These are phyloP conservation scores for Chlorencoelia australis DNA, from an alignment of 2,329 filamentous ascomycete species.

Conservation along the genomic window DNA sequence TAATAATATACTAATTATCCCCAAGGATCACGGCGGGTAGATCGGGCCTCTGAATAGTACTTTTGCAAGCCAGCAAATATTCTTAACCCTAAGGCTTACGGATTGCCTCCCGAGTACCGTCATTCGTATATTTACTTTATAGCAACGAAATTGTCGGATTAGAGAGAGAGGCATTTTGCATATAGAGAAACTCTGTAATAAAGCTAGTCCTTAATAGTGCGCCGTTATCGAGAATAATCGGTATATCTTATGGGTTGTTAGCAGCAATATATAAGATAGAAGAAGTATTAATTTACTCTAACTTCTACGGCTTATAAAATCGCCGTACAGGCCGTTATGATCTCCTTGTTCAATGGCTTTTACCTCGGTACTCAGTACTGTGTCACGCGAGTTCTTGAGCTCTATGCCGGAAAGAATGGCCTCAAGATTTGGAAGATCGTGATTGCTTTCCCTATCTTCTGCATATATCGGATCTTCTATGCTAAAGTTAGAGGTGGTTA, in stretches of 20 bases:
- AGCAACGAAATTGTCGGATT: background rate
- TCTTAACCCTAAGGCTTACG: slow-evolving; percentile 1
- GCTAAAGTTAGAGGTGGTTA: background rate
- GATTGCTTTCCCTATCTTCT: background rate
- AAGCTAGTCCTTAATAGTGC: background rate
- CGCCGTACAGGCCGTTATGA: background rate
- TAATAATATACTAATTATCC: slow-evolving; percentile 1
- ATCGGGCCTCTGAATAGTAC: background rate
- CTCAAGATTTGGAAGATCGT: background rate
- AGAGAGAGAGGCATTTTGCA: background rate
- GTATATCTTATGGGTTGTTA: background rate
- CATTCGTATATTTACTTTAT: slow-evolving; percentile 1
- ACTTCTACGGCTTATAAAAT: background rate
- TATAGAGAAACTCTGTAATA: background rate
- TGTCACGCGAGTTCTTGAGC: background rate
- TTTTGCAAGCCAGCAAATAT: slow-evolving; percentile 2
- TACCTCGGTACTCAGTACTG: background rate
- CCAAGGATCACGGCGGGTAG: background rate
- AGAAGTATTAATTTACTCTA: background rate
- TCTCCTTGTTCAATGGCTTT: background rate
- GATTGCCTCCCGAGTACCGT: background rate
- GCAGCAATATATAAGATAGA: background rate
- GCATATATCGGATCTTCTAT: background rate
- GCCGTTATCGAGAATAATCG: background rate
- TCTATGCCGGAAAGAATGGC: background rate